A percentile compares a stretch with the other conserved stretches of the same genome.
phyloP scores from a whole-genome alignment of 2,329 filamentous ascomycete species.

The Mycocentrospora acerina region DNA sequence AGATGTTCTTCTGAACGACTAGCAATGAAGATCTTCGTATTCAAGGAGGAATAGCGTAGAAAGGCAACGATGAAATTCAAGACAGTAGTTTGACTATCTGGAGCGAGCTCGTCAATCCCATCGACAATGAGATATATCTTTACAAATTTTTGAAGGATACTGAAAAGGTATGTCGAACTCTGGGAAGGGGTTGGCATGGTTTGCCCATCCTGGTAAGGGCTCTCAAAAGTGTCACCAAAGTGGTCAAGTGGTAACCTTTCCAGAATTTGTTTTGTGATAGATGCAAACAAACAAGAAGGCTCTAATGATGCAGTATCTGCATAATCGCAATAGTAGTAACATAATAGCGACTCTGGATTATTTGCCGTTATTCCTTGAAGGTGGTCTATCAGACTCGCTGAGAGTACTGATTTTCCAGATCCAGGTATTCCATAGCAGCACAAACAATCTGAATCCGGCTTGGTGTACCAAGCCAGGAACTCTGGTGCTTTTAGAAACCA shows the following conservation, averaged over 20 bases:
- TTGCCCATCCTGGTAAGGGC: conserved; percentile 1
- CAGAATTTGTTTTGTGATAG: conserved; percentile 16
- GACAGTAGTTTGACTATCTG: conserved; percentile 2
- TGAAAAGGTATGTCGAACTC: background rate
- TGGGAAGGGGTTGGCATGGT: background rate
- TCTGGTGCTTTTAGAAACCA: conserved; percentile 10
- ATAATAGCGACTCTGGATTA: background rate
- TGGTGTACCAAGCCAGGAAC: conserved; percentile 8
- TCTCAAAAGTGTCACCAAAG: conserved; percentile 9
- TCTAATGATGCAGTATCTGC: conserved; percentile 12
- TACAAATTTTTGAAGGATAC: conserved; percentile 3
- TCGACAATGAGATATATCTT: conserved; percentile 13
- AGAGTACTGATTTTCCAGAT: conserved; percentile 22
- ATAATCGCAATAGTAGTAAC: conserved; percentile 22
- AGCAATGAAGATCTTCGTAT: conserved; percentile 13
- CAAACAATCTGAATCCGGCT: conserved; percentile 9
- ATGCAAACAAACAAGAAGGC: conserved; percentile 4
- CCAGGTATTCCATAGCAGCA: conserved; percentile 25
- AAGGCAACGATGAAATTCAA: conserved; percentile 4
- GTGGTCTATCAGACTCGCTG: conserved; percentile 10
- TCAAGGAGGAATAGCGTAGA: background rate
- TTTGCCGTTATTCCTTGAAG: background rate
- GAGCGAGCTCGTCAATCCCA: conserved; percentile 16
- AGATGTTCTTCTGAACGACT: conserved; percentile 16
- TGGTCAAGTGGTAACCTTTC: conserved; percentile 2